Base-by-base conservation (phyloP, 441 rosid genomes). In the Brassica hybrid region DNA sequence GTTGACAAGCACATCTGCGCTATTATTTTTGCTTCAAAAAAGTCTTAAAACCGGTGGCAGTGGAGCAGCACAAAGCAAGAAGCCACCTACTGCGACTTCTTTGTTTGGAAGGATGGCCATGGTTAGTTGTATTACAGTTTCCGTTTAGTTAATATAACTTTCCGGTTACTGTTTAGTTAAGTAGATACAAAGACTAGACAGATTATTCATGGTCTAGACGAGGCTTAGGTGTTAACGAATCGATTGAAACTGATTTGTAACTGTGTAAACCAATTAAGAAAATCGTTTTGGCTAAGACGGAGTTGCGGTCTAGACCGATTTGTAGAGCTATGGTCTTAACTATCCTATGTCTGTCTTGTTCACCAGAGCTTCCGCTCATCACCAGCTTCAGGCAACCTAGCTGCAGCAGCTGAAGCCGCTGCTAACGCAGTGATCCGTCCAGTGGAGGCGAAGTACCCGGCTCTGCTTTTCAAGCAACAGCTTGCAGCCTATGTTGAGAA, bases 401-500 rank as follows among this genome's bases (percentile, higher is more conserved):
- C 93, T 69, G 92, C 88, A 41, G 94, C 94, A 73, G 91, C 93
- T 72, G 89, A 85, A 70, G 95, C 94, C 70, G 91, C 93, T 73
- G 89, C 88, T 64, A 76, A 82, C 19, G 86, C 92, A 19, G 91
- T 92, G 56, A 87, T 92, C 67, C 91, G 91, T 64, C 95, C 91
- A 7, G 97, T 96, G 50, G 99, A 96, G 82, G 98, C 99, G 19
- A 96, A 93, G 80, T 94, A 96, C 76, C 98, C 99, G 36, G 99
- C 99, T 76, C 86, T 97, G 88, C 98, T 97, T 82, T 97, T 97
- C 85, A 91, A 87, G 83, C 97, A 97, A 84, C 99, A 97, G 82
- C 94, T 97, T 65, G 97, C 99, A 7, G 98, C 98, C 12, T 97
- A 93, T 69, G 96, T 97, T 74, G 98, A 97, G 89, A 97, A 93